phyloP scores from a whole-genome alignment of 2,329 filamentous ascomycete species.

The Pezicula carpinea region DNA sequence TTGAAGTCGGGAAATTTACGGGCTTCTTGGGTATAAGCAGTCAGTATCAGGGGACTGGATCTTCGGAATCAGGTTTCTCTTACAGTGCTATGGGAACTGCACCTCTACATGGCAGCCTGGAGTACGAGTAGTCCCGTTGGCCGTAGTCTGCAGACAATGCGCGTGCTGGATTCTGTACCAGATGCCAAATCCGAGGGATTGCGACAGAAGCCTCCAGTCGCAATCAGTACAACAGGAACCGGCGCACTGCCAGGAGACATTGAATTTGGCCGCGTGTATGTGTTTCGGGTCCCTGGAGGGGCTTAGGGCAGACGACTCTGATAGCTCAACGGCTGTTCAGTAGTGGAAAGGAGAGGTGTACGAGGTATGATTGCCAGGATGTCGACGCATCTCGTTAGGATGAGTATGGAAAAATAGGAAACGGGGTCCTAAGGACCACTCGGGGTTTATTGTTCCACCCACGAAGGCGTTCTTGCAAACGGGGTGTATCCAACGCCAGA shows the following conservation, averaged over 20 bases:
- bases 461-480: slow-evolving; percentile 1
- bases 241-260: slow-evolving; percentile 4
- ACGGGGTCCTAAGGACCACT: background rate
- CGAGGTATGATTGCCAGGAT: too few relatives aligned
- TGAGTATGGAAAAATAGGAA: slow-evolving; percentile 6
- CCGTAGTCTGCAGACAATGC: slow-evolving; percentile 1
- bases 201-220: background rate
- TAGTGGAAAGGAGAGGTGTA: background rate
- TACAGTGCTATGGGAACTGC: slow-evolving; percentile 8
- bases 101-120: slow-evolving; percentile 22
- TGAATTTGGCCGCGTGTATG: slow-evolving; percentile 3
- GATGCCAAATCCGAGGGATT: too few relatives aligned
- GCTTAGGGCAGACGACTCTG: background rate
- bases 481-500: slow-evolving; percentile 1
- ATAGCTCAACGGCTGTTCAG: slow-evolving; percentile 1
- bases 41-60: slow-evolving; percentile 6
- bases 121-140: slow-evolving; percentile 13
- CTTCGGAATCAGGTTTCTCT: slow-evolving; percentile 14
- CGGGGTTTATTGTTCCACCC: slow-evolving; percentile 20
- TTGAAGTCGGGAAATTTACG: background rate
- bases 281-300: background rate
- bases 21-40: background rate
- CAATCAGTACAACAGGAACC: background rate
- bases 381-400: too few relatives aligned
- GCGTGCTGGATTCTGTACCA: too few relatives aligned